phyloP scores from a whole-genome alignment of 148 eudicot genomes.

The Salicornia ramosissima region DNA sequence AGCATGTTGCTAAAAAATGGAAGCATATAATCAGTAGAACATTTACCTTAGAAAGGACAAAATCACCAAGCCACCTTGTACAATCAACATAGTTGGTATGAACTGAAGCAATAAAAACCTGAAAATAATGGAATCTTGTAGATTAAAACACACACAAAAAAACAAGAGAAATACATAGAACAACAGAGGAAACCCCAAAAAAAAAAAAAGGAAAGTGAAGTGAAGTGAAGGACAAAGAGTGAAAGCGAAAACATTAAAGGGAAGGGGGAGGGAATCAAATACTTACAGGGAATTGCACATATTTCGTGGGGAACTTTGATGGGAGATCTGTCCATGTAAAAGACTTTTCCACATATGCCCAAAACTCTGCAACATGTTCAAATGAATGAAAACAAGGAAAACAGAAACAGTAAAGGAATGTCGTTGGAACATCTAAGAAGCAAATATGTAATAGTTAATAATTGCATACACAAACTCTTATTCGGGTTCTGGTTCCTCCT shows the following conservation, averaged over 20 bases:
- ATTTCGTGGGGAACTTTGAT: slow-evolving; percentile 95
- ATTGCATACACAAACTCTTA: not conserved
- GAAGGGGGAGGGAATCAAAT: not conserved
- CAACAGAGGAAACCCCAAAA: not conserved
- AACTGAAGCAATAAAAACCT: slow-evolving; percentile 79
- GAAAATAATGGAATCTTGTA: slow-evolving; percentile 17
- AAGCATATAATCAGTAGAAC: not conserved
- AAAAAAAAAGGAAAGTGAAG: not conserved
- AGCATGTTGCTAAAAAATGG: not conserved
- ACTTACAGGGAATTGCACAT: slow-evolving; percentile 95
- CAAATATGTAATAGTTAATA: not conserved
- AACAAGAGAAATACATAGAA: not conserved
- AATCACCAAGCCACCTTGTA: slow-evolving; percentile 97
- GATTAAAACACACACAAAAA: not conserved
- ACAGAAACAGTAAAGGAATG: not conserved
- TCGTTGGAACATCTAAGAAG: not conserved
- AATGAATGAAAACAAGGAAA: not conserved
- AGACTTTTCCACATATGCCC: slow-evolving; percentile 93
- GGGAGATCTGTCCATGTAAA: slow-evolving; percentile 97
- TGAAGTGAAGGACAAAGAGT: not conserved
- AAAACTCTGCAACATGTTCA: slow-evolving; percentile 61
- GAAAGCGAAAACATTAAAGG: not conserved
- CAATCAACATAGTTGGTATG: slow-evolving; percentile 98
- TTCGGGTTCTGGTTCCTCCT: no score
- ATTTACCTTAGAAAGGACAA: slow-evolving; percentile 86